Conservation (phyloP, 1,284 basidiomycete species). For the Austroboletus novae-zelandiae region DNA sequence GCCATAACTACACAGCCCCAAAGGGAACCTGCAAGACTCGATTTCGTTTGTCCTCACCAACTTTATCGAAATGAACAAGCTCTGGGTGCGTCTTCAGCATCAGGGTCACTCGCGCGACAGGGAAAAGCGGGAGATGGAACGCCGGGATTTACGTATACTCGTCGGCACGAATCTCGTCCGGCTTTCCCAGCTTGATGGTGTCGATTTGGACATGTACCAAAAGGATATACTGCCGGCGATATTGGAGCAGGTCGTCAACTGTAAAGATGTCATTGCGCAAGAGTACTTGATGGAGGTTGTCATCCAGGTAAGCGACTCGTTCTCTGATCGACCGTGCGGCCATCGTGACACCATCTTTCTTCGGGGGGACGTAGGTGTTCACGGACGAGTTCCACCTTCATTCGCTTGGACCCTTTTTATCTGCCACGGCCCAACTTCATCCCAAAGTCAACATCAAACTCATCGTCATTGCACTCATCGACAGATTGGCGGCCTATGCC, state of each 20-base stretch:
- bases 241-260: slow-evolving; percentile 93
- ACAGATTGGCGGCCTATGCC: slow-evolving; percentile 91
- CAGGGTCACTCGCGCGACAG: slow-evolving; percentile 93
- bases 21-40: slow-evolving; percentile 88
- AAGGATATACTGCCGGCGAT: slow-evolving; percentile 83
- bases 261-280: slow-evolving; percentile 96
- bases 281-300: slow-evolving; percentile 99
- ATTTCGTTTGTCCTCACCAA: slow-evolving; percentile 94
- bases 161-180: slow-evolving; percentile 96
- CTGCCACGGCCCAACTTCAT: slow-evolving; percentile 90
- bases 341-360: neutral
- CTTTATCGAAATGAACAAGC: slow-evolving; percentile 99
- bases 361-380: slow-evolving; percentile 66
- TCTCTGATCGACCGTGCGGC: neutral
- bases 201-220: slow-evolving; percentile 89
- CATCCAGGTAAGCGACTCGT: slow-evolving; percentile 69
- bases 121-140: slow-evolving; percentile 93
- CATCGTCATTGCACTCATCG: slow-evolving; percentile 94
- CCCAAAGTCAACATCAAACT: slow-evolving; percentile 96
- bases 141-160: slow-evolving; percentile 87
- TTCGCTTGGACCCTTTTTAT: slow-evolving; percentile 88
- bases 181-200: slow-evolving; percentile 89
- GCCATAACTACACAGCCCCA: slow-evolving; percentile 50
- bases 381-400: slow-evolving; percentile 96
- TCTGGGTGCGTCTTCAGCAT: slow-evolving; percentile 96